phyloP scores from a whole-genome alignment of 1,139 yeast species.

The Pneumocystis carinii region DNA sequence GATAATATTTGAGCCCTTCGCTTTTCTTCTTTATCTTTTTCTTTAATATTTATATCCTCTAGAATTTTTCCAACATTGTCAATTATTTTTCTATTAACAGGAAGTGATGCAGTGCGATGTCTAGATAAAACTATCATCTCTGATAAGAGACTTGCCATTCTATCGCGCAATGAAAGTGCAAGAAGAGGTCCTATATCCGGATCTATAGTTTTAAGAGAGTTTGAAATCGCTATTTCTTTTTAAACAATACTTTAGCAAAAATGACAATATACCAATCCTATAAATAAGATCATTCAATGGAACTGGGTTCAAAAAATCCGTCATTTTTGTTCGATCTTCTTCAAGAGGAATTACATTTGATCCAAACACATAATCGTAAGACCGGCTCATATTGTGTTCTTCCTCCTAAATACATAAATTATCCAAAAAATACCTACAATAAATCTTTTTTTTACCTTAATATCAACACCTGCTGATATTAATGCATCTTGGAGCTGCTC shows the following conservation, averaged over 20 bases:
- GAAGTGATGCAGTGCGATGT: slow-evolving; percentile 9
- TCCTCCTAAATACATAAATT: background rate
- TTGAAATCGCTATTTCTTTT: background rate
- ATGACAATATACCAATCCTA: background rate
- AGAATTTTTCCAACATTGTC: slow-evolving; percentile 9
- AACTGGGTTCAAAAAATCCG: background rate
- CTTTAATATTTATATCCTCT: slow-evolving; percentile 5
- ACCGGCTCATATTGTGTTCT: background rate
- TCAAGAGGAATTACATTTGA: background rate
- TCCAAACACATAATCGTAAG: background rate
- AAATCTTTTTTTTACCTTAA: background rate
- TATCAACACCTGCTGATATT: slow-evolving; percentile 3
- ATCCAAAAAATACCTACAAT: background rate
- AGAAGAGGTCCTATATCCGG: slow-evolving; percentile 1
- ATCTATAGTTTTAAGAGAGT: background rate
- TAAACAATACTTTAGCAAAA: background rate
- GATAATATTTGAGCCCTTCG: slow-evolving; percentile 6
- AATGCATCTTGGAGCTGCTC: slow-evolving; percentile 7
- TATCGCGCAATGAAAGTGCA: slow-evolving; percentile 8
- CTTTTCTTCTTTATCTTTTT: slow-evolving; percentile 8
- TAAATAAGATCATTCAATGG: background rate
- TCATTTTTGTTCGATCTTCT: background rate
- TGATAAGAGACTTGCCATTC: slow-evolving; percentile 4
- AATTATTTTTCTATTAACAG: slow-evolving; percentile 5
- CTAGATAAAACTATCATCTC: slow-evolving; percentile 8